These are phyloP conservation scores for Fusarium clavum DNA, from an alignment of 2,329 filamentous ascomycete species.

Conservation along the genomic window DNA sequence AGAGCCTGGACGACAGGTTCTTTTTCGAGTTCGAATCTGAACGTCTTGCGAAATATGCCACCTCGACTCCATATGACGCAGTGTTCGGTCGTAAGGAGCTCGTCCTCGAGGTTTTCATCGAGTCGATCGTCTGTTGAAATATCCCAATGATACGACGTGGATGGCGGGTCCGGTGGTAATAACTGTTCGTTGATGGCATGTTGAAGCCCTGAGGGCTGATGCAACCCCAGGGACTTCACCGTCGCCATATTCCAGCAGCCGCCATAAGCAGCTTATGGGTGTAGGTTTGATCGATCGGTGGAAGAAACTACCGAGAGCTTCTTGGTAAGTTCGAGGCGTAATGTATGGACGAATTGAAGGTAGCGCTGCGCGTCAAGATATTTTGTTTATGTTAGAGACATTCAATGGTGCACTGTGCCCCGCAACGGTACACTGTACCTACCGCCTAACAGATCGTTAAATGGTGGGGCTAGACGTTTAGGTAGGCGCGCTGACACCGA, in stretches of 20 bases:
- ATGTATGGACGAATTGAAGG: conserved; percentile 4
- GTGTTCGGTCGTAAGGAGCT: conserved; percentile 79
- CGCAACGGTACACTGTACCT: conserved; percentile 26
- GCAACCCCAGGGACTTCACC: conserved; percentile 89
- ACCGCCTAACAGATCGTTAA: conserved; percentile 2
- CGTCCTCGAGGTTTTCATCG: conserved; percentile 72
- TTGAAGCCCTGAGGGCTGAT: conserved; percentile 84
- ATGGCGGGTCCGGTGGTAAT: conserved; percentile 73
- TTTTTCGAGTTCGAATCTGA: conserved; percentile 87
- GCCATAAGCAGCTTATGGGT: conserved; percentile 49
- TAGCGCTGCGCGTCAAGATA: conserved; percentile 36
- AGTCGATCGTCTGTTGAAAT: conserved; percentile 60
- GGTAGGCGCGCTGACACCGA: conserved; percentile 32
- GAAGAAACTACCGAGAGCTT: conserved; percentile 7
- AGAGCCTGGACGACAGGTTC: conserved; percentile 88
- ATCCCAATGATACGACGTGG: conserved; percentile 81
- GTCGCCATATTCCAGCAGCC: conserved; percentile 76
- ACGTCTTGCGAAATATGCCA: conserved; percentile 84
- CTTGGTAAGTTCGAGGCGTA: neutral
- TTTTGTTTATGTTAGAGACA: conserved; percentile 29
- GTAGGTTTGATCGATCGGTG: conserved; percentile 1
- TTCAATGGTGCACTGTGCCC: conserved; percentile 27
- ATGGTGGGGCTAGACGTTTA: conserved; percentile 36
- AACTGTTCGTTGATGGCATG: conserved; percentile 86
- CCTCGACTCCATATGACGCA: conserved; percentile 92